Conservation (phyloP, 2,329 filamentous ascomycete genomes). For the Simplicillium aogashimaense region DNA sequence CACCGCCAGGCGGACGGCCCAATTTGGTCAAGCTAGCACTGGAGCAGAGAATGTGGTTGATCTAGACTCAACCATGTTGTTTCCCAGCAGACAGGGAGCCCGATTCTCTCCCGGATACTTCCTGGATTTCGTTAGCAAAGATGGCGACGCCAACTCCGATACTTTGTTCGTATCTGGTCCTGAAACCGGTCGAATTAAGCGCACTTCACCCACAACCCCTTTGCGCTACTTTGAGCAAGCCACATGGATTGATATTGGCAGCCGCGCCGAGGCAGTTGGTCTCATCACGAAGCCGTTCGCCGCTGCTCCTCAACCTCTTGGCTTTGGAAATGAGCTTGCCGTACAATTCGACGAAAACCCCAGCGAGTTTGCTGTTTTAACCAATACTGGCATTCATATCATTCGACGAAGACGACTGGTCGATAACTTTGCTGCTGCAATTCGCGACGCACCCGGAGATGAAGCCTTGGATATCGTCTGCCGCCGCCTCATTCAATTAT, state of each 20-base stretch:
- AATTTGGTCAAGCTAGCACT: conserved; percentile 11
- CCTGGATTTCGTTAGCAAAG: conserved; percentile 66
- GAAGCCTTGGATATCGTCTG: conserved; percentile 76
- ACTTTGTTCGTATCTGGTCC: conserved; percentile 76
- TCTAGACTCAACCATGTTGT: conserved; percentile 36
- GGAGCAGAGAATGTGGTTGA: conserved; percentile 30
- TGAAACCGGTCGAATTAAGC: conserved; percentile 76
- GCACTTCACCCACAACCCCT: conserved; percentile 39
- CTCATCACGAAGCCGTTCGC: conserved; percentile 64
- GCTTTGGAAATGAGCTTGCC: conserved; percentile 90
- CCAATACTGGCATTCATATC: conserved; percentile 81
- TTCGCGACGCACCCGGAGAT: conserved; percentile 62
- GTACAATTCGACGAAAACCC: conserved; percentile 85
- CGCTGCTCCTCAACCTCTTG: conserved; percentile 56
- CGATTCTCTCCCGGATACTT: conserved; percentile 84
- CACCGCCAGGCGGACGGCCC: conserved; percentile 17
- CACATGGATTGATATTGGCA: conserved; percentile 61
- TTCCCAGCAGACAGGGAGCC: conserved; percentile 39
- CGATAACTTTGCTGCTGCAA: conserved; percentile 79
- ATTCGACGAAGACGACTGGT: conserved; percentile 77
- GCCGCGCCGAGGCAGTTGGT: conserved; percentile 69
- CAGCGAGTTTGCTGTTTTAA: conserved; percentile 82
- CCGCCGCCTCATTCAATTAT: conserved; percentile 73
- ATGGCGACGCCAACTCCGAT: conserved; percentile 50
- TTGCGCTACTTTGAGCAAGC: conserved; percentile 67